Base-by-base conservation (phyloP, 2,329 filamentous ascomycete genomes). In the Dactylella cylindrospora region DNA sequence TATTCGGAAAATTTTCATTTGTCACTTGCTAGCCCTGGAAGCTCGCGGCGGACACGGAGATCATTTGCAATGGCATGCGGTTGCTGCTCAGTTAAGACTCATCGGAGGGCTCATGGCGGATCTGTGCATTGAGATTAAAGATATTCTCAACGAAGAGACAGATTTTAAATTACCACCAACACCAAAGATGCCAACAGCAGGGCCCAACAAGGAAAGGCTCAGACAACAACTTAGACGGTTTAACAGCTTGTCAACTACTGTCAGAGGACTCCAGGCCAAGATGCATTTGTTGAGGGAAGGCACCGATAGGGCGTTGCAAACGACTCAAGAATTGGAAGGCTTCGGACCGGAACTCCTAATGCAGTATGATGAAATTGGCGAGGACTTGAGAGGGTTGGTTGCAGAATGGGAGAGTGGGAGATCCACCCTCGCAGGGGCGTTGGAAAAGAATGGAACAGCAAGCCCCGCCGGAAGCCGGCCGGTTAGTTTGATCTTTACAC, bases 291-390 rank as follows among this genome's bases (percentile, higher is more conserved):
- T 97, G 50, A 84, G 89, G 43, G 93, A 98, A 72, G 90, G 96
- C 72, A 94, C 90, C 0, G 88, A 88, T 70, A 82, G 82, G 61
- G 83, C 83, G 35, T 74, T 95, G 22, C 87, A 95, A 69, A 83
- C 85, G 67, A 83, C 86, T 29, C 78, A 79, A 57, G 82, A 85
- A 67, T 82, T 88, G 13, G 70, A 75, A 64, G 72, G 77, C 3
- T 79, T 95, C 12, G 88, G 87, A 0, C 80, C 84, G 0, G 84
- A 83, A 65, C 78, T 97, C 31, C 84, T 95, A 79, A 76, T 84
- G 17, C 93, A 97, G 70, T 98, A 97, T 72, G 93, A 98, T 53
- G 91, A 90, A 3, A 94, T 98, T 65, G 93, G 93, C 2, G 79
- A 84, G 20, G 93, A 98, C 70, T 78, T 98, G 36, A 85, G 85